Percentiles rank a stretch among this genome's conserved stretches.
Conservation (phyloP, 2,329 filamentous ascomycete species). For the Lizonia empirigonia region DNA sequence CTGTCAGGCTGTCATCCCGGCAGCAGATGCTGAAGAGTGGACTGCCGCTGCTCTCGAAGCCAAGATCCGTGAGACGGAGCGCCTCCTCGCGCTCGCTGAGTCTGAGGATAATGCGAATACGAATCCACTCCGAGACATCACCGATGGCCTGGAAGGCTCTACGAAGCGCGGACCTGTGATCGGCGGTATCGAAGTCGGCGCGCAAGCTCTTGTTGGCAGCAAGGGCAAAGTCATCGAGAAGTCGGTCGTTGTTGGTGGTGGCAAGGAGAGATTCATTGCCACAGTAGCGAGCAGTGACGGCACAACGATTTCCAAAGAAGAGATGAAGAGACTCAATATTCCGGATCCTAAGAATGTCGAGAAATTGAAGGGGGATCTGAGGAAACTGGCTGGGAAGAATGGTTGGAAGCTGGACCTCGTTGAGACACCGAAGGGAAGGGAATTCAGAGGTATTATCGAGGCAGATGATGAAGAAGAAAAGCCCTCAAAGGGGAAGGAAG, state of each 20-base stretch:
- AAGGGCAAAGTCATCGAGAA: constrained; percentile 64
- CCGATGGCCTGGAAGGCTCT: constrained; percentile 35
- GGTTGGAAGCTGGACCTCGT: constrained; percentile 83
- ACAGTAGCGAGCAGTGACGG: constrained; percentile 65
- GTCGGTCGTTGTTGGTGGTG: constrained; percentile 54
- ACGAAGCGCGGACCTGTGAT: constrained; percentile 54
- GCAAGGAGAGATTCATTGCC: constrained; percentile 60
- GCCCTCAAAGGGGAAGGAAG: constrained; percentile 21
- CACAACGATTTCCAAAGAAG: constrained; percentile 65
- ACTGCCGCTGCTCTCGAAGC: constrained; percentile 39
- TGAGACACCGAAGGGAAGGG: constrained; percentile 67
- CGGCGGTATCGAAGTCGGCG: constrained; percentile 65
- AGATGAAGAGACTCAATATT: constrained; percentile 71
- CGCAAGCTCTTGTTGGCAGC: constrained; percentile 59
- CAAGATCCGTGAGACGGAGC: constrained; percentile 36
- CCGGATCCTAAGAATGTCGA: constrained; percentile 68
- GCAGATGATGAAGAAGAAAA: constrained; percentile 60
- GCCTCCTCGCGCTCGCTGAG: constrained; percentile 25
- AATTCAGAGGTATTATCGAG: constrained; percentile 74
- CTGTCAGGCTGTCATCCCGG: constrained; percentile 72
- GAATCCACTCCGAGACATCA: constrained; percentile 44
- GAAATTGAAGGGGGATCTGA: constrained; percentile 69
- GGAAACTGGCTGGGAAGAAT: constrained; percentile 70
- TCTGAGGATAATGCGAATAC: constrained; percentile 22
- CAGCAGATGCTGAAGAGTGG: constrained; percentile 60